These are phyloP conservation scores for Cichorium intybus DNA, from an alignment of 140 eudicot species.

Conservation along the genomic window DNA sequence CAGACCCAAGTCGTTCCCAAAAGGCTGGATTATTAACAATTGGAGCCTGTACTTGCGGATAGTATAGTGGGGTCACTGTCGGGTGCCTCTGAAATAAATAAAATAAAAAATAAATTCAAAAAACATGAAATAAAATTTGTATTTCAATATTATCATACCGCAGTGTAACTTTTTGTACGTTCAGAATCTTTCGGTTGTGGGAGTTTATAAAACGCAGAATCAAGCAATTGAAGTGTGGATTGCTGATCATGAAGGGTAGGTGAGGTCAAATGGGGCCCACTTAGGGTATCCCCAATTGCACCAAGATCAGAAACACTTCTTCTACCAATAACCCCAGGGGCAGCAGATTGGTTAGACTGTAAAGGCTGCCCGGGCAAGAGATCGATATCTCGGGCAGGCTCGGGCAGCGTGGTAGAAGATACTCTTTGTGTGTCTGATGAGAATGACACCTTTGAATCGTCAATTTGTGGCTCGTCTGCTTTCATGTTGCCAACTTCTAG, in stretches of 20 bases:
- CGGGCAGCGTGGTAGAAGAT: conserved; percentile 43
- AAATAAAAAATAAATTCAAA: not conserved
- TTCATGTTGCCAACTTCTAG: conserved; percentile 45
- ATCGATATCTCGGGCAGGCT: conserved; percentile 51
- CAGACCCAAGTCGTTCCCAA: conserved; percentile 66
- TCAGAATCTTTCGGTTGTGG: conserved; percentile 71
- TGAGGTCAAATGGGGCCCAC: conserved; percentile 32
- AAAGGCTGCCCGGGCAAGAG: conserved; percentile 67
- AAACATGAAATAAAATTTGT: not conserved
- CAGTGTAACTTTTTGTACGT: conserved; percentile 49
- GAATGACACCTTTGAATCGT: conserved; percentile 52
- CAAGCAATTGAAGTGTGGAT: conserved; percentile 49
- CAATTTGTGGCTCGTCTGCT: conserved; percentile 49
- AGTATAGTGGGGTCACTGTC: conserved; percentile 52
- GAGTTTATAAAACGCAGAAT: conserved; percentile 51
- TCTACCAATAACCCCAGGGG: conserved; percentile 59
- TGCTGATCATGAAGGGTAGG: conserved; percentile 47
- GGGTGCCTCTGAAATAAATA: conserved; percentile 47
- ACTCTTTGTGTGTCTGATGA: conserved; percentile 47
- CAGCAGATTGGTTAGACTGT: conserved; percentile 52
- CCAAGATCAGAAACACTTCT: conserved; percentile 62
- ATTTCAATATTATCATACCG: conserved; percentile 29
- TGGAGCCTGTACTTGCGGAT: conserved; percentile 72
- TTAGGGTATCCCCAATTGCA: conserved; percentile 52
- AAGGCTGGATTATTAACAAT: conserved; percentile 58